Evolutionary conservation across 2,329 filamentous ascomycete species (phyloP).

Genomic region (Pleomassaria siparia): DNA sequence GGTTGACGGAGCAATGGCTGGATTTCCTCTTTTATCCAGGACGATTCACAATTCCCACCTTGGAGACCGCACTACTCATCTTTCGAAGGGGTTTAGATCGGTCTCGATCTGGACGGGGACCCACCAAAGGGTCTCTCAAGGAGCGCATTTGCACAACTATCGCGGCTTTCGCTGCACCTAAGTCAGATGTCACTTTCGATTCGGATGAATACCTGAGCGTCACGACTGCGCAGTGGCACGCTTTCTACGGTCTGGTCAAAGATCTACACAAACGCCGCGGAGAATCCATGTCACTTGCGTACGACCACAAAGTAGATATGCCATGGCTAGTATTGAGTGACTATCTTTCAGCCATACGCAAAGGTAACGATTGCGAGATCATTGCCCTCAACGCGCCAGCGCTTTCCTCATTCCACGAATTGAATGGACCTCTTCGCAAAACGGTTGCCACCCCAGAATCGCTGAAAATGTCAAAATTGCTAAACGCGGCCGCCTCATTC

Average conservation of each 20-base stretch:
- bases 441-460: conserved; percentile 33
- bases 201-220: conserved; percentile 73
- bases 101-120: conserved; percentile 12
- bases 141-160: conserved; percentile 76
- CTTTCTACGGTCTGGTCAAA: conserved; percentile 81
- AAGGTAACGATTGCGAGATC: conserved; percentile 76
- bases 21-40: conserved; percentile 80
- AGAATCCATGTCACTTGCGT: conserved; percentile 76
- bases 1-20: conserved; percentile 73
- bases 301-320: conserved; percentile 70
- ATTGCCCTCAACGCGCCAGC: conserved; percentile 67
- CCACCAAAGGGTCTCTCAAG: conserved; percentile 60
- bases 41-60: conserved; percentile 73
- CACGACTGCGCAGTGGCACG: conserved; percentile 82
- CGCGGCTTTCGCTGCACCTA: conserved; percentile 67
- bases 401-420: conserved; percentile 31
- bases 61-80: conserved; percentile 81
- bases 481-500: conserved; percentile 71
- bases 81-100: conserved; percentile 67
- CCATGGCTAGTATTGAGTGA: conserved; percentile 86
- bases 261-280: conserved; percentile 85
- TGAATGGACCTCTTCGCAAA: conserved; percentile 25
- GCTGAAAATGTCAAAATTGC: conserved; percentile 62
- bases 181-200: conserved; percentile 67
- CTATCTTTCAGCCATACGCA: conserved; percentile 74